Percentiles rank a stretch among this genome's conserved stretches.
These are phyloP conservation scores for Coemansia reversa DNA, from an alignment of 192 early-diverging fungal species.

Conservation along the genomic window DNA sequence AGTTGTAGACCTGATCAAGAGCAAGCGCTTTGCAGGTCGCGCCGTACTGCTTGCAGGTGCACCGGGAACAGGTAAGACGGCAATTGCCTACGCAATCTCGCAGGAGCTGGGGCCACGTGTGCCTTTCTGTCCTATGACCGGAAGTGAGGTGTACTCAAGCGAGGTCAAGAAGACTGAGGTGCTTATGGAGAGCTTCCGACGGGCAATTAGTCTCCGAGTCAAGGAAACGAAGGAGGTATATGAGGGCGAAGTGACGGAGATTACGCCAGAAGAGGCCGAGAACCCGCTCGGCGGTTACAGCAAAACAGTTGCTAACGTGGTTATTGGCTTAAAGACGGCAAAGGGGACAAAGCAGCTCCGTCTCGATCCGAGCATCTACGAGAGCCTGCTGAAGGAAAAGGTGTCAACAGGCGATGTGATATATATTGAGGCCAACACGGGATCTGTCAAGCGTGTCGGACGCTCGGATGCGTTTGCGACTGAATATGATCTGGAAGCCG, in stretches of 20 bases:
- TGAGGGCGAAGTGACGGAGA: constrained; percentile 97
- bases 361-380: constrained; percentile 96
- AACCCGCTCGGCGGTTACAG: constrained; percentile 98
- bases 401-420: constrained; percentile 96
- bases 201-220: constrained; percentile 93
- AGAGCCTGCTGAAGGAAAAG: constrained; percentile 95
- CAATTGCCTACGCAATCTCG: constrained; percentile 92
- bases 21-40: constrained; percentile 96
- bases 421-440: constrained; percentile 96
- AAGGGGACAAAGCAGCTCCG: constrained; percentile 98
- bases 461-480: constrained; percentile 98
- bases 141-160: constrained; percentile 94
- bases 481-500: constrained; percentile 97
- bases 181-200: constrained; percentile 98
- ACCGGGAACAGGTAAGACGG: constrained; percentile 97
- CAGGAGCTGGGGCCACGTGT: constrained; percentile 97
- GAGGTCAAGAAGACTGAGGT: constrained; percentile 99
- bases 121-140: constrained; percentile 99
- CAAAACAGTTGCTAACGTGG: constrained; percentile 93
- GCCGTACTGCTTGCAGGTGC: constrained; percentile 94
- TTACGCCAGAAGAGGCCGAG: constrained; percentile 96
- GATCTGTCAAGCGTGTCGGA: constrained; percentile 97
- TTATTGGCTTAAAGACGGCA: constrained; percentile 95
- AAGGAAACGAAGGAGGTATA: constrained; percentile 99
- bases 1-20: constrained; percentile 90